phyloP scores from a whole-genome alignment of 306 rosid species.

The Urtica urens region DNA sequence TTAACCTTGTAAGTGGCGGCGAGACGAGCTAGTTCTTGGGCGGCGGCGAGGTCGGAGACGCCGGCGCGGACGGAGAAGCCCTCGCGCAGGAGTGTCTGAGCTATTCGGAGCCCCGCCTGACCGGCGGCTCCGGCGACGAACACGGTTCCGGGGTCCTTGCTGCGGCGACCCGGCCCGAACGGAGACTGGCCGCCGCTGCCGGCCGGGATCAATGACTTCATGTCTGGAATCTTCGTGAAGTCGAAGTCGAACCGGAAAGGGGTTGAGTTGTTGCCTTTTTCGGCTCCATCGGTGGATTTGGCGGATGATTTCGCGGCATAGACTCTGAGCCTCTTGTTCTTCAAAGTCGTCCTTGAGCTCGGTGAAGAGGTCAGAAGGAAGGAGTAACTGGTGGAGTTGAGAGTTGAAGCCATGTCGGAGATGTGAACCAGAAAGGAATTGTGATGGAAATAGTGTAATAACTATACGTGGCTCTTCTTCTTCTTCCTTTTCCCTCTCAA shows the following conservation, averaged over 20 bases:
- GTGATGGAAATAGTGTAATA: no score
- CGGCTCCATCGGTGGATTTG: slow-evolving; percentile 20
- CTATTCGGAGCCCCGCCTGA: slow-evolving; percentile 77
- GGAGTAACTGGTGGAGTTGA: slow-evolving; percentile 57
- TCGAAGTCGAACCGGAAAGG: slow-evolving; percentile 59
- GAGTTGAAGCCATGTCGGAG: slow-evolving; percentile 54
- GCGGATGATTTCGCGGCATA: slow-evolving; percentile 42
- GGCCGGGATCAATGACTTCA: slow-evolving; percentile 55
- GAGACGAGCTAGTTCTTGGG: slow-evolving; percentile 84
- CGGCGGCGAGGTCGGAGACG: slow-evolving; percentile 68
- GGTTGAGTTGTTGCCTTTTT: slow-evolving; percentile 23
- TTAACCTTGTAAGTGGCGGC: slow-evolving; percentile 76
- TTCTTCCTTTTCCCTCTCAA: slow-evolving; percentile 6
- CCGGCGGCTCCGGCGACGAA: slow-evolving; percentile 89
- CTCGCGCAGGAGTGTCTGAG: slow-evolving; percentile 57
- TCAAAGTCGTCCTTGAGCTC: slow-evolving; percentile 23
- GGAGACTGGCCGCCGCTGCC: slow-evolving; percentile 35
- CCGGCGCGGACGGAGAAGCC: slow-evolving; percentile 93
- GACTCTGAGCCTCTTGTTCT: slow-evolving; percentile 33
- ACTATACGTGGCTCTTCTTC: no score
- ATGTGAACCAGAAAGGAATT: background rate
- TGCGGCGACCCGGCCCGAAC: slow-evolving; percentile 48
- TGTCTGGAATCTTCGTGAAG: slow-evolving; percentile 55
- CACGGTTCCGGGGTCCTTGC: slow-evolving; percentile 70
- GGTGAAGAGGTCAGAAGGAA: slow-evolving; percentile 42